Evolutionary conservation across 805 yeast species (phyloP).

Genomic region (Lipomyces mesembrius): DNA sequence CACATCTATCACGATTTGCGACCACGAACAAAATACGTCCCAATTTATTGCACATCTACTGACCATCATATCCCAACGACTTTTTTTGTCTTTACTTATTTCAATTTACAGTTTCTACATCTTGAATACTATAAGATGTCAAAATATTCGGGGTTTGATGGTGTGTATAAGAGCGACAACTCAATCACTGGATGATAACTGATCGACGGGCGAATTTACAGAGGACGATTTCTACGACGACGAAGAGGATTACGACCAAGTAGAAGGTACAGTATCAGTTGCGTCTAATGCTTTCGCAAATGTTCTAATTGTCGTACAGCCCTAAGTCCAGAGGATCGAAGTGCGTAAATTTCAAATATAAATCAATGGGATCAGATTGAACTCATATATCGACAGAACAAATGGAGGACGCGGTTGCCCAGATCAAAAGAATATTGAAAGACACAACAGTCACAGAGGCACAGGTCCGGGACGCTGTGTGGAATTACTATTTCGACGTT

Average conservation of each 20-base stretch:
- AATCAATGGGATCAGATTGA: neutral
- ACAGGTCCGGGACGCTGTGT: constrained; percentile 61
- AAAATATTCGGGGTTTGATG: constrained; percentile 21
- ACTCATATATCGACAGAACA: constrained; percentile 30
- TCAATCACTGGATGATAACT: neutral
- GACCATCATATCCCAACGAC: too few species aligned
- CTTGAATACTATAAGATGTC: constrained; percentile 14
- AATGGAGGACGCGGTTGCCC: constrained; percentile 37
- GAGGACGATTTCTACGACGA: constrained; percentile 38
- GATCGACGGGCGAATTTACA: neutral
- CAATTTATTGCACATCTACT: too few species aligned
- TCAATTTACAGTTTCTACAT: neutral
- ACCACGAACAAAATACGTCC: too few species aligned
- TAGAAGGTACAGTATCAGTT: constrained; percentile 8
- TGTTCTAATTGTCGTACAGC: constrained; percentile 19
- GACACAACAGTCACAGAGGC: constrained; percentile 54
- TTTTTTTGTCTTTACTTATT: neutral
- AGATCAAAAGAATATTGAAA: constrained; percentile 37
- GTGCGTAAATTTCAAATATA: constrained; percentile 20
- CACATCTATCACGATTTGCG: too few species aligned
- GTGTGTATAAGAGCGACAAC: constrained; percentile 6
- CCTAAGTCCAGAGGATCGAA: constrained; percentile 41
- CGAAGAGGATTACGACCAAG: constrained; percentile 32
- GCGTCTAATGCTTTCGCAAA: neutral
- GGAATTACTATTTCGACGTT: constrained; percentile 62